Conservation (phyloP, 2,329 filamentous ascomycete genomes). For the Thermoascus crustaceus region DNA sequence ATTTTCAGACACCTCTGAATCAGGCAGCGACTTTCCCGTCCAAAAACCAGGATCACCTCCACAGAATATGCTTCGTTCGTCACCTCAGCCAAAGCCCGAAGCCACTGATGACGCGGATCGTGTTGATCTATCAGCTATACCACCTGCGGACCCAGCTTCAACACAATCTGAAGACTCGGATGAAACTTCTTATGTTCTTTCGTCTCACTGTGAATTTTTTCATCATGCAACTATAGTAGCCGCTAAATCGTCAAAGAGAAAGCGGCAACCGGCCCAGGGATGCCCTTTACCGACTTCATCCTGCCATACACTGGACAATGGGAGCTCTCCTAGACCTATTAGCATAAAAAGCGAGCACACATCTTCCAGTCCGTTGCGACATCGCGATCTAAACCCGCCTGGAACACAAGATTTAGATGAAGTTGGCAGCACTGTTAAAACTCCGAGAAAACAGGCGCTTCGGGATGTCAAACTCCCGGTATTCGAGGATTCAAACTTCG, state of each 20-base stretch:
- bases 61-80: background rate
- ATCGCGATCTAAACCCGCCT: constrained; percentile 24
- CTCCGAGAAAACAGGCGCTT: constrained; percentile 32
- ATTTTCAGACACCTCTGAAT: background rate
- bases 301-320: constrained; percentile 3
- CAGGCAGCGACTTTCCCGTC: background rate
- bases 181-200: constrained; percentile 1
- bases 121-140: background rate
- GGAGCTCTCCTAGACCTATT: constrained; percentile 12
- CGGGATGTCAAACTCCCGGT: background rate
- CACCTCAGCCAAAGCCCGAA: background rate
- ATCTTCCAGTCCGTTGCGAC: constrained; percentile 25
- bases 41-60: constrained; percentile 1
- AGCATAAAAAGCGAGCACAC: constrained; percentile 29
- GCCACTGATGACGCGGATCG: background rate
- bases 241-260: constrained; percentile 16
- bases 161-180: constrained; percentile 11
- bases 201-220: background rate
- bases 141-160: constrained; percentile 8
- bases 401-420: constrained; percentile 57
- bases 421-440: constrained; percentile 31
- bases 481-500: background rate
- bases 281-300: background rate
- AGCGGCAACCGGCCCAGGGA: constrained; percentile 6
- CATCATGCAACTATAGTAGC: constrained; percentile 4